Evolutionary conservation across 371 early-diverging fungal species (phyloP).

Genomic region (Dentiscutata heterogama): DNA sequence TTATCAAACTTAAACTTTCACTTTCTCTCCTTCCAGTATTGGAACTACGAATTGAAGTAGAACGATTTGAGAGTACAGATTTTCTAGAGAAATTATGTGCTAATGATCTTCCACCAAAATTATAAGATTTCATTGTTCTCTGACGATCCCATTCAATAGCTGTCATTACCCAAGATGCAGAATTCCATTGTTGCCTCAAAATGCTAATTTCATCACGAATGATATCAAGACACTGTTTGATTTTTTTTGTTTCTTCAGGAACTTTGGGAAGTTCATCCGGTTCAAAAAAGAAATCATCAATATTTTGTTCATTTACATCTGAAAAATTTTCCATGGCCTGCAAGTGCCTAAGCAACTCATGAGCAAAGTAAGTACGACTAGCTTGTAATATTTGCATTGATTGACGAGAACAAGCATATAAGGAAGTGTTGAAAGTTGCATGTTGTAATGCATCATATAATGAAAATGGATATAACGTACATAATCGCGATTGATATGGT

Average conservation of each 20-base stretch:
- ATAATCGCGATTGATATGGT: slow-evolving; percentile 21
- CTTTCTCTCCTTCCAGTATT: slow-evolving; percentile 2
- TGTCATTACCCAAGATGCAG: slow-evolving; percentile 44
- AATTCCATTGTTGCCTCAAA: slow-evolving; percentile 45
- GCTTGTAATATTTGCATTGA: slow-evolving; percentile 46
- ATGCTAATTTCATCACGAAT: slow-evolving; percentile 40
- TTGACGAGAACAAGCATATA: slow-evolving; percentile 45
- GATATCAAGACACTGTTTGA: slow-evolving; percentile 37
- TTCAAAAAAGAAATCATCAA: slow-evolving; percentile 44
- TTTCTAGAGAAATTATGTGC: not conserved
- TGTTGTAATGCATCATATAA: slow-evolving; percentile 45
- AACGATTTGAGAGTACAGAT: slow-evolving; percentile 8
- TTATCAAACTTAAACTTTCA: not conserved
- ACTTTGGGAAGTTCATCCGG: slow-evolving; percentile 32
- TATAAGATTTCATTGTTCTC: slow-evolving; percentile 45
- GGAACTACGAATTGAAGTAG: slow-evolving; percentile 28
- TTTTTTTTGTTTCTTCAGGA: slow-evolving; percentile 36
- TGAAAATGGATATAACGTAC: slow-evolving; percentile 42
- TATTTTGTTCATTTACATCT: slow-evolving; percentile 41
- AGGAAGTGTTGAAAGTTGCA: slow-evolving; percentile 43
- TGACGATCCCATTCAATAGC: slow-evolving; percentile 47
- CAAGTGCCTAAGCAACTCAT: slow-evolving; percentile 31
- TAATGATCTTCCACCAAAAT: slow-evolving; percentile 42
- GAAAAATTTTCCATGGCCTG: slow-evolving; percentile 36
- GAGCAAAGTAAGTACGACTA: slow-evolving; percentile 29